A percentile compares a stretch with the other conserved stretches of the same genome.
phyloP scores from a whole-genome alignment of 2,329 filamentous ascomycete genomes.

The Juglanconis juglandina region DNA sequence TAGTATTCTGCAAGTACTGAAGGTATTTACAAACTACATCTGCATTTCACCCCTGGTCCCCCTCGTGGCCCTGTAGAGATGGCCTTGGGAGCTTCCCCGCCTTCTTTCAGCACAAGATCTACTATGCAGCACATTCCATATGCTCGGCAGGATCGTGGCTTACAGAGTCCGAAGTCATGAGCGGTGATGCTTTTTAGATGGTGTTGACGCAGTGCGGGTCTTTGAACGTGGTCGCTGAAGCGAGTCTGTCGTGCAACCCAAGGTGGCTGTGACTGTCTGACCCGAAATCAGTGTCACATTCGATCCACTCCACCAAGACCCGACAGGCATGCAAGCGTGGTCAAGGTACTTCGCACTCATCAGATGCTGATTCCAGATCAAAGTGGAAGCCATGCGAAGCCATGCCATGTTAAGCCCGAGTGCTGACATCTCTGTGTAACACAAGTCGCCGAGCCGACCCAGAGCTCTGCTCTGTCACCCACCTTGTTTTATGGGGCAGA shows the following conservation, averaged over 20 bases:
- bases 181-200: too few relatives aligned
- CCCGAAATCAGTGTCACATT: too few relatives aligned
- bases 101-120: not conserved
- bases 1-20: not conserved
- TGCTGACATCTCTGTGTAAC: constrained; percentile 12
- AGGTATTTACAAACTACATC: not conserved
- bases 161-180: not conserved
- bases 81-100: not conserved
- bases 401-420: not conserved
- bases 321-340: too few relatives aligned
- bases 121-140: not conserved
- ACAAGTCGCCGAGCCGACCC: constrained; percentile 1
- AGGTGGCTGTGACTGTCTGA: too few relatives aligned
- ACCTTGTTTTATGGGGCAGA: not conserved
- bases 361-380: constrained; percentile 3
- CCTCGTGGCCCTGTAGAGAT: not conserved
- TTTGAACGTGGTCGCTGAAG: too few relatives aligned
- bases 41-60: not conserved
- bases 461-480: not conserved
- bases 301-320: too few relatives aligned
- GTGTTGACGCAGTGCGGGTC: too few relatives aligned
- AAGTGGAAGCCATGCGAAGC: not conserved
- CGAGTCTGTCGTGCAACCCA: too few relatives aligned
- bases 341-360: not conserved
- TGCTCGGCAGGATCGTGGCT: constrained; percentile 4